phyloP scores from a whole-genome alignment of 768 basidiomycete species.

The Naganishia antarctica region DNA sequence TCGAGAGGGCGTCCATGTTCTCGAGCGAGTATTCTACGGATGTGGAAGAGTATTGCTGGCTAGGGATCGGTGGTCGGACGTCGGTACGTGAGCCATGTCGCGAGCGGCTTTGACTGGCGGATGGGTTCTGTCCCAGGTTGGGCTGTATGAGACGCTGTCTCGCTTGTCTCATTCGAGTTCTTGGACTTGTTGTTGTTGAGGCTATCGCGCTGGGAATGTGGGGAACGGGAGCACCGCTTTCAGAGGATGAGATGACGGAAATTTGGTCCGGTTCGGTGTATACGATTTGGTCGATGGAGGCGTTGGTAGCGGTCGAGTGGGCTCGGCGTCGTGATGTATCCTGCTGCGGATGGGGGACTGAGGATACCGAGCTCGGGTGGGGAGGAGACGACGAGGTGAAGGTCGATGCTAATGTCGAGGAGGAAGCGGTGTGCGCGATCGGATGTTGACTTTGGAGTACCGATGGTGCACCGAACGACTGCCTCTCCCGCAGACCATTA shows the following conservation, averaged over 20 bases:
- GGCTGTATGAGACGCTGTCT: background rate
- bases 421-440: background rate
- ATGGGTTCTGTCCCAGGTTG: background rate
- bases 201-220: no score
- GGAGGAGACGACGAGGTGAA: background rate
- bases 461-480: conserved; percentile 2
- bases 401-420: conserved; percentile 2
- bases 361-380: background rate
- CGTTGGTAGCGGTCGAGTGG: background rate
- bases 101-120: background rate
- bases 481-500: conserved; percentile 27
- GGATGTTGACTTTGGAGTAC: background rate
- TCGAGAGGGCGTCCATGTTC: conserved; percentile 8
- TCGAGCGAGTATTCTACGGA: conserved; percentile 8
- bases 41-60: background rate
- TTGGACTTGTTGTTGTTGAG: conserved; percentile 5
- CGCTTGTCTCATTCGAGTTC: conserved; percentile 7
- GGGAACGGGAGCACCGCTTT: background rate
- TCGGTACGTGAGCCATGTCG: conserved; percentile 7
- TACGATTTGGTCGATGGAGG: background rate
- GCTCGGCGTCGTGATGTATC: background rate
- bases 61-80: background rate
- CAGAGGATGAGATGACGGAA: conserved; percentile 11
- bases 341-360: background rate
- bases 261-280: conserved; percentile 15